Base-by-base conservation (phyloP, 257 asterid genomes). In the Nemophila menziesii region DNA sequence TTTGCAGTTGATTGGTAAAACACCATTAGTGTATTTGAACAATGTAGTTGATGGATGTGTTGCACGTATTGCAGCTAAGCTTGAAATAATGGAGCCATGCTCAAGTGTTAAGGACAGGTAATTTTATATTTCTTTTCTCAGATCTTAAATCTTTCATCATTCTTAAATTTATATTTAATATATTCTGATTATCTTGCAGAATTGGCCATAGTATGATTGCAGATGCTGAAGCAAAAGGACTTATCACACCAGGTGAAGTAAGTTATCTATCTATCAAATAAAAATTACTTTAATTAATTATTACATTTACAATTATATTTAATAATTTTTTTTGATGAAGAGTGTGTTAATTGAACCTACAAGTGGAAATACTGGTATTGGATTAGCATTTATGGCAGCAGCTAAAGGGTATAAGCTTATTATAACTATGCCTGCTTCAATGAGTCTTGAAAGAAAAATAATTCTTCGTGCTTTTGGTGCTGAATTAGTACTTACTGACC, bases 41-140 rank as follows among this genome's bases (percentile, higher is more conserved):
- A 78, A 69, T 54, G 57, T 85, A 40, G 79, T 69, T 37, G 94
- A 89, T 51, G 96, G 98, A 6, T 84, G 96, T 42, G 93, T 84
- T 66, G 98, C 66, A 9, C 96, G 93, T 46, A 64, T 89, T 26
- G 98, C 98, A 16, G 98, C 94, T 52, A 89, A 89, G 87, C 69
- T 89, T 34, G 98, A 89, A 64, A 70, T 79, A 10, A 90, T 90
- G 98, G 96, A 85, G 65, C 98, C 98, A 2, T 85, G 96, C 68
- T 90, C 98, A 38, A 90, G 96, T 56, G 98, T 90, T 50, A 90
- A 89, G 86, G 98, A 89, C 55, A 84, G 98, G 96, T 89, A 67
- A n/a, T 29, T 52, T 11, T 49, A 7, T 46, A 0, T 17, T 43
- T 47, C 21, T 43, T 46, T 20, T 40, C 9, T 11, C 26, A 1